These are phyloP conservation scores for Colletotrichum sp. DNA, from an alignment of 2,329 filamentous ascomycete species.

Conservation along the genomic window DNA sequence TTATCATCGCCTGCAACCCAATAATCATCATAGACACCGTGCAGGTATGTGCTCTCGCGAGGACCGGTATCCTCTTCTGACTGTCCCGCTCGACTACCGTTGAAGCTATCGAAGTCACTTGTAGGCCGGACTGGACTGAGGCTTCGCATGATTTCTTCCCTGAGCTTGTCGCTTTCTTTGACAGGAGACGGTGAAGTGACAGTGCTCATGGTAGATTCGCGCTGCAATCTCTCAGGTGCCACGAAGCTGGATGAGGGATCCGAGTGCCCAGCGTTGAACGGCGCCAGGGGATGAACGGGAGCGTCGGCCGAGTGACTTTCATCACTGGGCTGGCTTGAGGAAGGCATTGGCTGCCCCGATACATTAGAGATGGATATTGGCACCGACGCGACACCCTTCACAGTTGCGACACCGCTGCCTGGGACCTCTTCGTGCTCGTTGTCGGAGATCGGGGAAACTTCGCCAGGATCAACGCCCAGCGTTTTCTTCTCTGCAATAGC, in stretches of 20 bases:
- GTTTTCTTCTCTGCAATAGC: not conserved
- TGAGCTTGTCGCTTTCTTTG: conserved; percentile 72
- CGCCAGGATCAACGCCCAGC: conserved; percentile 1
- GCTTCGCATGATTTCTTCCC: conserved; percentile 76
- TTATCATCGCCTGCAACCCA: conserved; percentile 58
- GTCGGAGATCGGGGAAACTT: conserved; percentile 24
- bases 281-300: conserved; percentile 16
- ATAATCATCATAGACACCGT: conserved; percentile 71
- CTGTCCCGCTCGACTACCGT: not conserved
- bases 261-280: conserved; percentile 21
- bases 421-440: conserved; percentile 9
- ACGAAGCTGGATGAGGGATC: conserved; percentile 35
- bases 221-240: conserved; percentile 38
- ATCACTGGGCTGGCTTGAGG: not conserved
- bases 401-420: not conserved
- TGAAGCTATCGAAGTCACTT: conserved; percentile 10
- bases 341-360: not conserved
- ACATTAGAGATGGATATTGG: not conserved
- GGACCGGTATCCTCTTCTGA: conserved; percentile 4
- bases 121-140: conserved; percentile 55
- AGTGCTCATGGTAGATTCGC: conserved; percentile 51
- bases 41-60: conserved; percentile 66
- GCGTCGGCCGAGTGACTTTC: not conserved
- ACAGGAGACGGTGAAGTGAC: conserved; percentile 55
- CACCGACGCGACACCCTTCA: not conserved